Base-by-base conservation (phyloP, 2,329 filamentous ascomycete species). In the Diaporthe batatas region DNA sequence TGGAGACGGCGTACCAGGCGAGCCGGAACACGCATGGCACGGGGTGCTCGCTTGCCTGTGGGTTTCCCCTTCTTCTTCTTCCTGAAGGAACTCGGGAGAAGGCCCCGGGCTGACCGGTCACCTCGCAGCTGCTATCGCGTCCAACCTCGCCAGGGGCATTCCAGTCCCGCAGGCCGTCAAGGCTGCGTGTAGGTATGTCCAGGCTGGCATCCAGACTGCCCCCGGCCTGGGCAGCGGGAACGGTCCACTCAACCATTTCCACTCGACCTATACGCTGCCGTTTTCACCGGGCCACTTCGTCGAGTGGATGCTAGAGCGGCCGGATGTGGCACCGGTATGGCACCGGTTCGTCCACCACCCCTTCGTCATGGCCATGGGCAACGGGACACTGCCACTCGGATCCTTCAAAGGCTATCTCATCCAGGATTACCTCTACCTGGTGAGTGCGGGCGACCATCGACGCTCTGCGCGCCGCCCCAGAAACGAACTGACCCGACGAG, bases 1-100 rank as follows among this genome's bases (percentile, higher is more conserved):
- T 98, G 64, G 88, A 95, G 81, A 93, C 90, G 51, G 86, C 87
- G 6, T 98, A 93, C 79, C 86, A 94, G 75, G 83, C 86, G 12
- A 94, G 92, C 11, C 92, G 86, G 73, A 96, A 96, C 79, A 98
- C 96, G 0, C 96, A 99, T 79, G 96, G 96, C 0, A 98, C 96
- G 0, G 96, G 96, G 5, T 99, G 96, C 80, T 97, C 95, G 12
- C 87, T 98, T 73, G 96, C 96, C 53, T 98, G 92, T 93, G 82
- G 84, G 91, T 86, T 12, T 1, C 6, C 36, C 4, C 2, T 1
- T 1, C 10, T 21, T 3, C 29, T 18, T 21, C 42, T 36, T n/a
- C n/a, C n/a, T n/a, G n/a, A n/a, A n/a, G n/a, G n/a, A n/a, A n/a
- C n/a, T n/a, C n/a, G n/a, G n/a, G n/a, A n/a, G n/a, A n/a, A n/a